Conservation (phyloP, 1,284 basidiomycete species). For the Lignosus rhinocerotis region DNA sequence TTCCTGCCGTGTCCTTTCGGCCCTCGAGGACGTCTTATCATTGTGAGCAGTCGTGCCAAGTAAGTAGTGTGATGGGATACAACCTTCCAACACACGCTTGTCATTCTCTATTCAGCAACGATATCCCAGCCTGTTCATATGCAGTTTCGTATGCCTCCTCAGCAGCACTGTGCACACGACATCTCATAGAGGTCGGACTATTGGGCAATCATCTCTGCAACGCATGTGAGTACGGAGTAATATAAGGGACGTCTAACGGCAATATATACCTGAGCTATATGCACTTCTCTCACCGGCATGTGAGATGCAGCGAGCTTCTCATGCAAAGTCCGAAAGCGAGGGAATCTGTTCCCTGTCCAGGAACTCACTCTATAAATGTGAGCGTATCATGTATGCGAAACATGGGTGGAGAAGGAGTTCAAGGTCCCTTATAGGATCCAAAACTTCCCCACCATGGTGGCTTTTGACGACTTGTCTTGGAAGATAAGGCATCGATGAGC, state of each 20-base stretch:
- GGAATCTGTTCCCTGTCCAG: not conserved
- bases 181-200: not conserved
- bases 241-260: not conserved
- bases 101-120: not conserved
- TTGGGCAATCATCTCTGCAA: not conserved
- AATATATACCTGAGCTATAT: not conserved
- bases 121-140: not conserved
- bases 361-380: not conserved
- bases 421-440: not conserved
- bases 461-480: not conserved
- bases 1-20: not conserved
- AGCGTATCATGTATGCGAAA: not conserved
- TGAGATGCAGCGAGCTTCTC: not conserved
- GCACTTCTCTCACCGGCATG: not conserved
- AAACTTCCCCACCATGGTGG: not conserved
- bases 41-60: not conserved
- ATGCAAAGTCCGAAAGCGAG: not conserved
- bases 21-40: not conserved
- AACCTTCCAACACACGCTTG: not conserved
- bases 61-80: not conserved
- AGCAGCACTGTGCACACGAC: not conserved
- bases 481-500: not conserved
- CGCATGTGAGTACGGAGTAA: not conserved
- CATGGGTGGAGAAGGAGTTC: not conserved
- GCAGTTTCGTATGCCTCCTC: not conserved